Evolutionary conservation across 257 asterid genomes (phyloP).

Genomic region (Euphrasia confusa): DNA sequence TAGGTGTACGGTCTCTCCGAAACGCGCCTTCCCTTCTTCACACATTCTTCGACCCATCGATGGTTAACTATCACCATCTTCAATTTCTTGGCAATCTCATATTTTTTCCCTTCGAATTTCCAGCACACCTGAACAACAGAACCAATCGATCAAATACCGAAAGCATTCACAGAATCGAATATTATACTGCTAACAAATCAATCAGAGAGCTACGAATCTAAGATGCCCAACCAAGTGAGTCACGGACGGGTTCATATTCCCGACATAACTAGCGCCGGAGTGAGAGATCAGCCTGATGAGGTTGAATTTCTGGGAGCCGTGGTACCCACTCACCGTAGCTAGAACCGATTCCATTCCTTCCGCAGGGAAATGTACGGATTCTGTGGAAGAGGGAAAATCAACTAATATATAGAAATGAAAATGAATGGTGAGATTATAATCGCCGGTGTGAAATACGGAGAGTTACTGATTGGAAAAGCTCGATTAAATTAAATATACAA

Average conservation of each 20-base stretch:
- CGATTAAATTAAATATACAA: background rate
- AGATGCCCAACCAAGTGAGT: slow-evolving; percentile 47
- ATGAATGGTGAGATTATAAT: background rate
- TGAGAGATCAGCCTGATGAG: slow-evolving; percentile 40
- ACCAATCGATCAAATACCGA: slow-evolving; percentile 24
- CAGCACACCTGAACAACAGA: slow-evolving; percentile 40
- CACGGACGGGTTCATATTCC: slow-evolving; percentile 36
- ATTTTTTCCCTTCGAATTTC: slow-evolving; percentile 53
- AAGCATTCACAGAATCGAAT: background rate
- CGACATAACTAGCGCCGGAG: slow-evolving; percentile 47
- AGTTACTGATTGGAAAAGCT: background rate
- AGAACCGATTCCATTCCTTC: slow-evolving; percentile 64
- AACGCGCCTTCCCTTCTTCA: slow-evolving; percentile 54
- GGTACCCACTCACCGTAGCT: slow-evolving; percentile 52
- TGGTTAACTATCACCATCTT: slow-evolving; percentile 57
- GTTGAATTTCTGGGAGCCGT: slow-evolving; percentile 42
- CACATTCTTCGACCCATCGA: slow-evolving; percentile 87
- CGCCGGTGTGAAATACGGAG: background rate
- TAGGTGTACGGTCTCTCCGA: slow-evolving; percentile 50
- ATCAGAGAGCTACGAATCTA: slow-evolving; percentile 1
- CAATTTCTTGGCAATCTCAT: slow-evolving; percentile 45
- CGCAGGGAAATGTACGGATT: slow-evolving; percentile 23
- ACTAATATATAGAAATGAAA: background rate
- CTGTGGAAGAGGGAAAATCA: slow-evolving; percentile 5
- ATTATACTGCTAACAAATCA: background rate